Evolutionary conservation across 2,329 filamentous ascomycete species (phyloP), one percentile per base, ranked within the genome.

Genomic region (Leptographium wingfieldii): DNA sequence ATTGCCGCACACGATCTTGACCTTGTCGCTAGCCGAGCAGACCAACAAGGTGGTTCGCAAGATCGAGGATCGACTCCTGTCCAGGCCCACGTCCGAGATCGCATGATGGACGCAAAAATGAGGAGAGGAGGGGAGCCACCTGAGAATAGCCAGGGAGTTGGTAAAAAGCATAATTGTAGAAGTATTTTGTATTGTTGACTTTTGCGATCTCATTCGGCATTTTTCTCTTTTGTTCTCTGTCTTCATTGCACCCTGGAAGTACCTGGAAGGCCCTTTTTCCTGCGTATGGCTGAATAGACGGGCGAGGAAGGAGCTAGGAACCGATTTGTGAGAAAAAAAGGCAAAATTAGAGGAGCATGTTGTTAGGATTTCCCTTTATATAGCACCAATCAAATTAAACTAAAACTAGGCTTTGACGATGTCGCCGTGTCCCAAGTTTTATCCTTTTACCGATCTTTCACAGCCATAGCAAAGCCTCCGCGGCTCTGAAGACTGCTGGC

Each of bases 1-100:
- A 68, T 76, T 99, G 68, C 94, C 94, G 54, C 94, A 99, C 72
- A 99, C 94, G 48, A 91, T 97, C 70, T 75, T 97, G 66, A 99
- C 92, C 0, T 81, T 99, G 66, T 94, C 86, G 64, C 78, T 99
- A 69, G 94, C 94, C 3, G 94, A 99, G 75, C 94, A 99, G 77
- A 97, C 94, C 11, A 96, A 95, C 74, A 96, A 95, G 78, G 74
- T 95, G 58, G 85, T 99, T 76, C 81, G 87, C 65, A 87, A 83
- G 71, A 73, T 95, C 40, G 94, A 99, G 74, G 68, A 71, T 53
- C 76, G 73, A 59, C 70, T 86, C 57, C 68, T 86, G 53, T 75
- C 79, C 29, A 68, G 69, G 53, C 61, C 73, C 38, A 66, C 68
- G 14, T 67, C 76, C 63, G 64, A 68, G 22, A 31, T 14, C 4